Evolutionary conservation across 2,329 filamentous ascomycete genomes (phyloP).

Genomic region (Penicillium sp.): DNA sequence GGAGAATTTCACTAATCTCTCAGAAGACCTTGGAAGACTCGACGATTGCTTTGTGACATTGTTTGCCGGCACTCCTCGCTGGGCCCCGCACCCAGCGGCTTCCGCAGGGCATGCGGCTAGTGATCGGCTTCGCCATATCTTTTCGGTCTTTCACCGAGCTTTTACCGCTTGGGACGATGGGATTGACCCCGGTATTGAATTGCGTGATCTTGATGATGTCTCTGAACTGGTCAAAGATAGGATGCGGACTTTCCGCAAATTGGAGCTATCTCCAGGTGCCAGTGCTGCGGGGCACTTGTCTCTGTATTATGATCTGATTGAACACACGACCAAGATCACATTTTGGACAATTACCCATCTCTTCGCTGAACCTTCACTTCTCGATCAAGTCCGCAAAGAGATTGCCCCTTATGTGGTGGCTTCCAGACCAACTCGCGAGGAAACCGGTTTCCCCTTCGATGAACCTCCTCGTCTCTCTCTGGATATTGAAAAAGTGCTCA

Average conservation of each 20-base stretch:
- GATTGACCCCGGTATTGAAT: constrained; percentile 44
- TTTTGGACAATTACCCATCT: constrained; percentile 55
- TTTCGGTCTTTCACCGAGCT: constrained; percentile 46
- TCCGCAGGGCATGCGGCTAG: constrained; percentile 51
- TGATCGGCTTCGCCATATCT: constrained; percentile 40
- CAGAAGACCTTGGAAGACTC: constrained; percentile 57
- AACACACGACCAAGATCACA: constrained; percentile 53
- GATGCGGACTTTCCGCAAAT: constrained; percentile 41
- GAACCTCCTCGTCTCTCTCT: constrained; percentile 47
- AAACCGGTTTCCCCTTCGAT: constrained; percentile 44
- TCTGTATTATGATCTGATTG: constrained; percentile 57
- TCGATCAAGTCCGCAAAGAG: constrained; percentile 48
- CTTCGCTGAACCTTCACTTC: constrained; percentile 42
- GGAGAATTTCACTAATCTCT: constrained; percentile 53
- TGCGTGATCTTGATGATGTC: constrained; percentile 52
- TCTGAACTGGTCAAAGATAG: constrained; percentile 48
- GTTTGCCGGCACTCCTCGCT: constrained; percentile 56
- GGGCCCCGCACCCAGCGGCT: constrained; percentile 54
- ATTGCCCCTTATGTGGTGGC: constrained; percentile 45
- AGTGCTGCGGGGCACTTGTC: constrained; percentile 47
- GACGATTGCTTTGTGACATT: constrained; percentile 57
- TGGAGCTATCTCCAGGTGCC: constrained; percentile 38
- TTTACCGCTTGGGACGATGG: constrained; percentile 46
- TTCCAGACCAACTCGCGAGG: constrained; percentile 35
- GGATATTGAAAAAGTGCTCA: constrained; percentile 42